phyloP scores from a whole-genome alignment of 2,329 filamentous ascomycete species.

The Colletotrichum sp. region DNA sequence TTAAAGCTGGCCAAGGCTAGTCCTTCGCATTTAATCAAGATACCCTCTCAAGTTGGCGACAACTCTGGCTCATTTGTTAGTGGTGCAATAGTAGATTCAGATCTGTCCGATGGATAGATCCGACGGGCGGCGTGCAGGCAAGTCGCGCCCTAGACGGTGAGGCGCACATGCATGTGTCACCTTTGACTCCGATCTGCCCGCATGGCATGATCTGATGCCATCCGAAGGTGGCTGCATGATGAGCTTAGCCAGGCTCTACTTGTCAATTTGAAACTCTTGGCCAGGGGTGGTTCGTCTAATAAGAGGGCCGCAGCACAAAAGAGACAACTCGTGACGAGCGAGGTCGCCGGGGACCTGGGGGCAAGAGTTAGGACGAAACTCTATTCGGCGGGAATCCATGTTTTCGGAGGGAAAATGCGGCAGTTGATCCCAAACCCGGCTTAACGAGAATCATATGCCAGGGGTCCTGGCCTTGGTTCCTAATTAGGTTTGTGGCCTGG shows the following conservation, averaged over 20 bases:
- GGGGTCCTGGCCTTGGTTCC: neutral
- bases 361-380: neutral
- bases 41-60: neutral
- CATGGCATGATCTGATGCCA: neutral
- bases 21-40: neutral
- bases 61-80: neutral
- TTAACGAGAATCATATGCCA: neutral
- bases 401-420: neutral
- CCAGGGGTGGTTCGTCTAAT: constrained; percentile 6
- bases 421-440: neutral
- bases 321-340: neutral
- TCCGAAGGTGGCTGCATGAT: neutral
- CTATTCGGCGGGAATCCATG: neutral
- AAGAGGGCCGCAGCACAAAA: neutral
- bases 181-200: neutral
- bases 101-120: neutral
- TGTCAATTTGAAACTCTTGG: neutral
- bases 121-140: neutral
- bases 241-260: neutral
- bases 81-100: neutral
- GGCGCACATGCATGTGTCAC: neutral
- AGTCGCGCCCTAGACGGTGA: neutral
- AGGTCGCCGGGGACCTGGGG: neutral
- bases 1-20: neutral
- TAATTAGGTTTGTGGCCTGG: neutral